Base-by-base conservation (phyloP, 202 grass and related monocot species). In the Saccharum hybrid region DNA sequence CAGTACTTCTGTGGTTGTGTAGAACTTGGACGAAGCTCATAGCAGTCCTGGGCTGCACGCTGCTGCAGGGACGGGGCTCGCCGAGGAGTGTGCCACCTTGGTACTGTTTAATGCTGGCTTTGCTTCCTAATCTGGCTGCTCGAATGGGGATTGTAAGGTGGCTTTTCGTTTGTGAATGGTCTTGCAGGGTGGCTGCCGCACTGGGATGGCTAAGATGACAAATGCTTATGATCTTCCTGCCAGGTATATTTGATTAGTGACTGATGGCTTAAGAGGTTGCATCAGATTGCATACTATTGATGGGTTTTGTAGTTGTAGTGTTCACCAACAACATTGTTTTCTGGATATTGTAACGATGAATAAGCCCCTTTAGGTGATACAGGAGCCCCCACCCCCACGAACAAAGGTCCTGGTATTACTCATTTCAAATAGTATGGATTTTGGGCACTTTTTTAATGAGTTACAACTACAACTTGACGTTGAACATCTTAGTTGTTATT, bases 1-100 rank as follows among this genome's bases (percentile, higher is more conserved):
- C 59, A 4, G 5, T 61, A 15, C 8, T 62, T 85, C 28, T 66
- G 30, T 41, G 40, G 16, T 31, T 79, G n/a, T 81, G 68, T 52
- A 98, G 96, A 96, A 86, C 88, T 92, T 98, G 86, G 96, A 98
- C 66, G 93, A 94, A 77, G 91, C 91, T 22, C 96, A 98, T 75
- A 96, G 96, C 26, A 96, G 91, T 80, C 96, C 86, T 11, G 96
- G 96, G 18, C 38, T 98, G 54, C 93, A 98, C 66, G 89, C 75
- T 13, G 89, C 93, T 23, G 89, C 93, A 45, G 96, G 93, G 22
- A 81, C 88, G 2, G 91, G 93, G 63, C 93, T 98, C 26, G 88
- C 91, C 16, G 93, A 96, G 63, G 96, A 98, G 89, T 96, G 93
- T 18, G 83, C 89, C 54, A 96, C 93, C 63, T 83, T 96, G 96